Evolutionary conservation across 148 eudicot species (phyloP).

Genomic region (Persicaria tinctoria): DNA sequence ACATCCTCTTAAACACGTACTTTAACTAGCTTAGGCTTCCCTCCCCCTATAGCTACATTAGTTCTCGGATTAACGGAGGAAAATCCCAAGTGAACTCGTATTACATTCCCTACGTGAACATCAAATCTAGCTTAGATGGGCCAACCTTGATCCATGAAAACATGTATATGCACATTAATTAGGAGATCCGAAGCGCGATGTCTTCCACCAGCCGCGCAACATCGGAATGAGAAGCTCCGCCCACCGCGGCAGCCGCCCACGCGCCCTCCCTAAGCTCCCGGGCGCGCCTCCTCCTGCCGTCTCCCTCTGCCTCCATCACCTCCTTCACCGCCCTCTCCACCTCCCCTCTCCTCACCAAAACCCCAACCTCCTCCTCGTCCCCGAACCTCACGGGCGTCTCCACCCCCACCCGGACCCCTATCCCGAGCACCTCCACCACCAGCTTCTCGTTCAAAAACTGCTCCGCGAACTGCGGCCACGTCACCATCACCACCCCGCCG

Average conservation of each 20-base stretch:
- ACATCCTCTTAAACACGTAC: too few species aligned
- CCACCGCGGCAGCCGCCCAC: slow-evolving; percentile 21
- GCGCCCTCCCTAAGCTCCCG: slow-evolving; percentile 26
- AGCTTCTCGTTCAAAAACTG: slow-evolving; percentile 49
- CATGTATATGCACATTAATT: not conserved
- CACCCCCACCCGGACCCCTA: slow-evolving; percentile 42
- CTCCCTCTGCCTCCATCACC: slow-evolving; percentile 35
- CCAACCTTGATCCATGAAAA: not conserved
- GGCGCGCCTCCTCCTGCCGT: slow-evolving; percentile 27
- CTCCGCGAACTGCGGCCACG: slow-evolving; percentile 55
- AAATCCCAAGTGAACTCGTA: too few species aligned
- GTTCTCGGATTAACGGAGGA: too few species aligned
- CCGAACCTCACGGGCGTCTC: slow-evolving; percentile 28
- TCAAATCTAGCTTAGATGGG: not conserved
- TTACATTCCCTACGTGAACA: too few species aligned
- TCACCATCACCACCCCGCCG: slow-evolving; percentile 44
- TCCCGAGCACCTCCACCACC: slow-evolving; percentile 30
- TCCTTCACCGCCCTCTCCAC: slow-evolving; percentile 22
- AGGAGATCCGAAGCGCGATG: not conserved
- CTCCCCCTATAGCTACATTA: too few species aligned
- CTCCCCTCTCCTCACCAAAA: slow-evolving; percentile 28
- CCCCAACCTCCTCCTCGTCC: slow-evolving; percentile 32
- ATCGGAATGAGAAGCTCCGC: slow-evolving; percentile 33
- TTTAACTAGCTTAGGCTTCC: too few species aligned
- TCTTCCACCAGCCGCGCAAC: slow-evolving; percentile 31